Evolutionary conservation across 495 filamentous ascomycete species (phyloP).

Genomic region (Penicillium canescens): DNA sequence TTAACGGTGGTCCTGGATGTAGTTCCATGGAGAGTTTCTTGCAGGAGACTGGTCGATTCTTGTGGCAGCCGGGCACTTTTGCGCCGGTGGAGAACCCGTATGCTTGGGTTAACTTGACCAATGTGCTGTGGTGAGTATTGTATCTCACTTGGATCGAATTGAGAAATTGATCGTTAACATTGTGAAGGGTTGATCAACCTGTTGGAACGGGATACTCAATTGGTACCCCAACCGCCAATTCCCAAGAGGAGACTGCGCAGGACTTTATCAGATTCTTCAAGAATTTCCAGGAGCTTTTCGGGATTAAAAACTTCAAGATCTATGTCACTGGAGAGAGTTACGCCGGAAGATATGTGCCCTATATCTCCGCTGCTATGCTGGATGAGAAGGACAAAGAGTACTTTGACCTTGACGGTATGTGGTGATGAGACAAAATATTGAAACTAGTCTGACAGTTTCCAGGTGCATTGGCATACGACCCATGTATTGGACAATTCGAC

Average conservation of each 20-base stretch:
- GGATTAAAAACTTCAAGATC: slow-evolving; percentile 60
- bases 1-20: no score
- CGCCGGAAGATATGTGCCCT: slow-evolving; percentile 55
- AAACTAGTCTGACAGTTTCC: background rate
- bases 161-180: background rate
- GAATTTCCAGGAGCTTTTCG: slow-evolving; percentile 62
- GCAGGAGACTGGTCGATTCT: no score
- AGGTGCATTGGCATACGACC: slow-evolving; percentile 45
- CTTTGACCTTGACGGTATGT: slow-evolving; percentile 46
- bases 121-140: slow-evolving; percentile 55
- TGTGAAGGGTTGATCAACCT: slow-evolving; percentile 52
- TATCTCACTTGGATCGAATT: background rate
- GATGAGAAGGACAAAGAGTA: slow-evolving; percentile 49
- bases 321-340: slow-evolving; percentile 65
- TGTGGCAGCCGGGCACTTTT: no score
- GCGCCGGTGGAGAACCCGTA: no score
- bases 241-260: slow-evolving; percentile 55
- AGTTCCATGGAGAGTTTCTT: no score
- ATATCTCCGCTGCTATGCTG: slow-evolving; percentile 54
- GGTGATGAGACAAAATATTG: background rate
- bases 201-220: slow-evolving; percentile 58
- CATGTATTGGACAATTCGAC: slow-evolving; percentile 43
- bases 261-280: slow-evolving; percentile 65
- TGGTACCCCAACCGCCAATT: slow-evolving; percentile 53
- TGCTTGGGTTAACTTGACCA: slow-evolving; percentile 67